A percentile compares a stretch with the other conserved stretches of the same genome.
Evolutionary conservation across 352 stramenopile genomes (phyloP).

Genomic region (Pythium periplocum): DNA sequence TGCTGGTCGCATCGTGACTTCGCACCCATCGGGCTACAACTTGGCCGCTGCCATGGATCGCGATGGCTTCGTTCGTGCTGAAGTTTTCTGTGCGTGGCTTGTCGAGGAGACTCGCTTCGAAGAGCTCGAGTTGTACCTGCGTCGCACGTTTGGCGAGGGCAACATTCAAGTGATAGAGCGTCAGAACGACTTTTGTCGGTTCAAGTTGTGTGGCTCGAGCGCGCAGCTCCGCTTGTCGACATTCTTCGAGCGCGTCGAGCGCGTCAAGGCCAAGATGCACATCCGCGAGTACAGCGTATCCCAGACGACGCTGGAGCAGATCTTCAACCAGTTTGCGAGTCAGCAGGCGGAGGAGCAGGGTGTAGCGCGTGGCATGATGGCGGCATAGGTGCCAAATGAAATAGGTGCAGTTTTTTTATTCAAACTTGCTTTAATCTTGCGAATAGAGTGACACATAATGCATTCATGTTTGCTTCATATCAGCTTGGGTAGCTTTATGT

Average conservation of each 20-base stretch:
- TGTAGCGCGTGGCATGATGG: slow-evolving; percentile 37
- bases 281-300: slow-evolving; percentile 86
- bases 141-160: slow-evolving; percentile 28
- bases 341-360: slow-evolving; percentile 69
- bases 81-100: slow-evolving; percentile 54
- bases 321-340: slow-evolving; percentile 89
- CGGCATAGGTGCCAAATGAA: too few relatives aligned
- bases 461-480: too few relatives aligned
- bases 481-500: too few relatives aligned
- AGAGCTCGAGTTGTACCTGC: slow-evolving; percentile 35
- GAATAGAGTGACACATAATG: too few relatives aligned
- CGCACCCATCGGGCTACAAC: slow-evolving; percentile 57
- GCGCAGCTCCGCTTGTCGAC: slow-evolving; percentile 45
- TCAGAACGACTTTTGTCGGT: slow-evolving; percentile 67
- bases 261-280: slow-evolving; percentile 32
- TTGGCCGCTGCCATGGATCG: slow-evolving; percentile 49
- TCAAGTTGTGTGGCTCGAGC: slow-evolving; percentile 44
- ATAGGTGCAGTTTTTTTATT: too few relatives aligned
- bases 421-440: too few relatives aligned
- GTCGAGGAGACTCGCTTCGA: slow-evolving; percentile 53
- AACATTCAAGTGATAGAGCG: slow-evolving; percentile 57
- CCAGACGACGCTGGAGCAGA: slow-evolving; percentile 89
- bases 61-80: slow-evolving; percentile 32
- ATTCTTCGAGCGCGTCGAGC: slow-evolving; percentile 73
- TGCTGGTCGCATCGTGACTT: slow-evolving; percentile 39